Evolutionary conservation across 768 basidiomycete species (phyloP).

Genomic region (Lentinula guzmanii): DNA sequence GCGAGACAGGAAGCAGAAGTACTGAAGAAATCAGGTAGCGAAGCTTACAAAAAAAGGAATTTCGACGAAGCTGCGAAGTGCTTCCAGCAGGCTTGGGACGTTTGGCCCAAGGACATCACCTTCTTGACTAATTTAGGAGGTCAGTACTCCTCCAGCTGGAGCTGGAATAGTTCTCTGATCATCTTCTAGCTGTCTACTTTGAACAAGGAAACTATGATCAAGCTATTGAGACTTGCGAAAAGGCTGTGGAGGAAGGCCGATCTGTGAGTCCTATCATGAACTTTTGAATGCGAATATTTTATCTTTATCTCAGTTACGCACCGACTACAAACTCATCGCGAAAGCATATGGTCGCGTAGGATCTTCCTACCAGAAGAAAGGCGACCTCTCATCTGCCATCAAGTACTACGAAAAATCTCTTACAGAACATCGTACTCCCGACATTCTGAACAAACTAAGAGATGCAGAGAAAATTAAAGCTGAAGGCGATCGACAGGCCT

Average conservation of each 20-base stretch:
- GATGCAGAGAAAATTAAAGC: conserved; percentile 72
- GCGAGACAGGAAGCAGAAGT: conserved; percentile 75
- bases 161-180: neutral
- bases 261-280: conserved; percentile 34
- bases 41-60: conserved; percentile 81
- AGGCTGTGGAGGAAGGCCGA: conserved; percentile 95
- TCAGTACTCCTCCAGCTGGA: conserved; percentile 22
- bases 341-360: conserved; percentile 93
- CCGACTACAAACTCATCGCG: conserved; percentile 92
- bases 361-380: conserved; percentile 76
- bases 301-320: conserved; percentile 50
- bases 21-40: conserved; percentile 72
- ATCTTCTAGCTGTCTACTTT: conserved; percentile 72
- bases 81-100: conserved; percentile 88
- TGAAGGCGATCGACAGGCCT: conserved; percentile 75
- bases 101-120: conserved; percentile 89
- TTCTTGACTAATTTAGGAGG: conserved; percentile 90
- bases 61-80: conserved; percentile 71
- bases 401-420: conserved; percentile 93
- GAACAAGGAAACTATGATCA: conserved; percentile 92
- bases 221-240: conserved; percentile 86
- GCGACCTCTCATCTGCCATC: conserved; percentile 71
- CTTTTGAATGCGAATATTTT: neutral
- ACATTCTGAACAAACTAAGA: conserved; percentile 86
- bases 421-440: conserved; percentile 93